A percentile compares a stretch with the other conserved stretches of the same genome.
phyloP scores from a whole-genome alignment of 2,329 filamentous ascomycete species.

The Fusarium acutatum region DNA sequence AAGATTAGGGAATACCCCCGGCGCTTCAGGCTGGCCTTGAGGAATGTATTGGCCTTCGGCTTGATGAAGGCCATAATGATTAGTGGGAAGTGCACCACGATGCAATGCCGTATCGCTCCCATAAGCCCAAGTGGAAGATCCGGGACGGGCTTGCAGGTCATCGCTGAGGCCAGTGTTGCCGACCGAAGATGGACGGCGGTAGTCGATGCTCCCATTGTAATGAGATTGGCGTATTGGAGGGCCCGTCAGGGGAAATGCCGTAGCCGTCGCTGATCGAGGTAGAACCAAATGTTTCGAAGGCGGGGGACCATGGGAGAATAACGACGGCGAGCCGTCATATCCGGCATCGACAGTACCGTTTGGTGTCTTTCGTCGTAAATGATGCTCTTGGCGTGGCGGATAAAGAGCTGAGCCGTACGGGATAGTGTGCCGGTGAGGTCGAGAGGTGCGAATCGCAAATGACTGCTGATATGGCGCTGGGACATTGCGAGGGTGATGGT shows the following conservation, averaged over 20 bases:
- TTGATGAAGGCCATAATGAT: constrained; percentile 17
- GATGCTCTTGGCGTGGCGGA: constrained; percentile 68
- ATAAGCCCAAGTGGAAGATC: constrained; percentile 27
- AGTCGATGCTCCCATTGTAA: constrained; percentile 17
- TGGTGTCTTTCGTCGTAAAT: constrained; percentile 89
- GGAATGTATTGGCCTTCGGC: constrained; percentile 23
- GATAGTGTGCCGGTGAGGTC: constrained; percentile 34
- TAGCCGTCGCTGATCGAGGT: constrained; percentile 55
- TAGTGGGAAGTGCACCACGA: constrained; percentile 19
- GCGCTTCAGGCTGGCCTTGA: constrained; percentile 23
- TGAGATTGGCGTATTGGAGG: constrained; percentile 20
- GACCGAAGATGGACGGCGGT: constrained; percentile 18
- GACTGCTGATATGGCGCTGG: constrained; percentile 37
- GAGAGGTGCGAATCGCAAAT: constrained; percentile 47
- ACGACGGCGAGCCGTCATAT: constrained; percentile 84
- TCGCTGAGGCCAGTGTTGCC: constrained; percentile 23
- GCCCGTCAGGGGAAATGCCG: constrained; percentile 19
- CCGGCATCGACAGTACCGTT: constrained; percentile 92
- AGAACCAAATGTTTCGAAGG: constrained; percentile 86
- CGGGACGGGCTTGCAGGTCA: constrained; percentile 14
- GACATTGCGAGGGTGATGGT: constrained; percentile 43
- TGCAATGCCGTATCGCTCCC: constrained; percentile 15
- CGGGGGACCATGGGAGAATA: constrained; percentile 76
- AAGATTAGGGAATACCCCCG: constrained; percentile 28
- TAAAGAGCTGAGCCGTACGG: constrained; percentile 28